Percentiles rank a stretch among this genome's conserved stretches.
phyloP scores from a whole-genome alignment of 768 basidiomycete species.

The Tricholoma sp. region DNA sequence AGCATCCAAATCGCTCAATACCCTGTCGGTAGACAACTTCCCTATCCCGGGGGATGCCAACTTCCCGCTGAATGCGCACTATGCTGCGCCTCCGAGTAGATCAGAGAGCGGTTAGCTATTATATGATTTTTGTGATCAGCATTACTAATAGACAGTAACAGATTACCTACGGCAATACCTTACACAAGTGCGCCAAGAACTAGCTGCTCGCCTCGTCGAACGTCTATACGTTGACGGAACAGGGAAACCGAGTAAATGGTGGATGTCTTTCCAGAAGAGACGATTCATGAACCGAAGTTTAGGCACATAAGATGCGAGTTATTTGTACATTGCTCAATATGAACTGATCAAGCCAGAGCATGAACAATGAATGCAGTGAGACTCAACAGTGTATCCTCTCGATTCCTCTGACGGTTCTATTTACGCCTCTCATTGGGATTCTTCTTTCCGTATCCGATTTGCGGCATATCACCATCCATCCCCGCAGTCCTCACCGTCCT shows the following conservation, averaged over 20 bases:
- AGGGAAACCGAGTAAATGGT: constrained; percentile 98
- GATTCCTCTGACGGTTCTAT: constrained; percentile 26
- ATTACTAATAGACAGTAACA: constrained; percentile 24
- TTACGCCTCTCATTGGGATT: constrained; percentile 84
- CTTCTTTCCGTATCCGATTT: constrained; percentile 79
- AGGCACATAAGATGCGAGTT: constrained; percentile 43
- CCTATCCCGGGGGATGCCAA: constrained; percentile 93
- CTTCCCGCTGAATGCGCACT: constrained; percentile 90
- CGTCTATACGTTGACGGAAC: constrained; percentile 89
- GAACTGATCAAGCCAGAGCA: background rate
- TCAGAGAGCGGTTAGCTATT: constrained; percentile 66
- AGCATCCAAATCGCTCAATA: constrained; percentile 83
- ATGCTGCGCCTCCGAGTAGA: constrained; percentile 71
- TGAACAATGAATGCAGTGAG: constrained; percentile 11
- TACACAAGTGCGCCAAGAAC: constrained; percentile 88
- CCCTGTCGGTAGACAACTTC: constrained; percentile 90
- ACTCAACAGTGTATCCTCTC: constrained; percentile 1
- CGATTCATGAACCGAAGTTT: constrained; percentile 92
- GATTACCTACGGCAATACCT: constrained; percentile 91
- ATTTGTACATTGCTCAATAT: constrained; percentile 1
- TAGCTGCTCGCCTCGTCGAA: constrained; percentile 81
- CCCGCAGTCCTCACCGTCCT: constrained; percentile 43
- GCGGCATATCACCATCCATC: constrained; percentile 68
- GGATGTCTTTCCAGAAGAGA: constrained; percentile 99
- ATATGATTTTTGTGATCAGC: background rate